Conservation (phyloP, 345 rosid genomes). For the Eucalyptus virginea region DNA sequence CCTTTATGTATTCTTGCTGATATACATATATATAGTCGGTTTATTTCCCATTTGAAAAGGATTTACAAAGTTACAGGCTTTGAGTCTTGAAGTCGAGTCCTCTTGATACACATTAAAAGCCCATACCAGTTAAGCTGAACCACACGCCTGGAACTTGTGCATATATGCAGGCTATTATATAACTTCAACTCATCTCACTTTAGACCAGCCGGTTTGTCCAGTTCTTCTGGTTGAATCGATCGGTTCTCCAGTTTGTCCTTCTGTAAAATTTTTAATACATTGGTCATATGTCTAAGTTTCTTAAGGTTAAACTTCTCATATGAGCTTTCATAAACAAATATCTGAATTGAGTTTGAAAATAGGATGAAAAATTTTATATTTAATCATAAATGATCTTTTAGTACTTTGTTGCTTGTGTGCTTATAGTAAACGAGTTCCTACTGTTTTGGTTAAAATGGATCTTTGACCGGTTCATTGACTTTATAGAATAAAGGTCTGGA, state of each 20-base stretch:
- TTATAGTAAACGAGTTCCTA: slow-evolving; percentile 5
- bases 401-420: background rate
- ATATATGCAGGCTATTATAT: background rate
- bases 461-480: background rate
- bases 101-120: background rate
- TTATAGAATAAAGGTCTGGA: background rate
- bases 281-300: background rate
- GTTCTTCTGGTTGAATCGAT: background rate
- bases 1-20: background rate
- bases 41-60: background rate
- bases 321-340: background rate
- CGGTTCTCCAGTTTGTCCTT: background rate
- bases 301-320: background rate
- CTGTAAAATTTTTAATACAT: background rate
- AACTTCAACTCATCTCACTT: background rate
- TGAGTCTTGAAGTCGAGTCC: background rate
- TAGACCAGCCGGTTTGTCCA: background rate
- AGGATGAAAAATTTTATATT: background rate
- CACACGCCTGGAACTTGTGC: background rate
- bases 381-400: background rate
- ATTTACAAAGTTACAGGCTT: background rate
- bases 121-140: background rate
- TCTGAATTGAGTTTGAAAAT: background rate
- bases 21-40: background rate
- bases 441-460: background rate